These are phyloP conservation scores for Funneliformis caledonium DNA, from an alignment of 371 early-diverging fungal genomes.

Conservation along the genomic window DNA sequence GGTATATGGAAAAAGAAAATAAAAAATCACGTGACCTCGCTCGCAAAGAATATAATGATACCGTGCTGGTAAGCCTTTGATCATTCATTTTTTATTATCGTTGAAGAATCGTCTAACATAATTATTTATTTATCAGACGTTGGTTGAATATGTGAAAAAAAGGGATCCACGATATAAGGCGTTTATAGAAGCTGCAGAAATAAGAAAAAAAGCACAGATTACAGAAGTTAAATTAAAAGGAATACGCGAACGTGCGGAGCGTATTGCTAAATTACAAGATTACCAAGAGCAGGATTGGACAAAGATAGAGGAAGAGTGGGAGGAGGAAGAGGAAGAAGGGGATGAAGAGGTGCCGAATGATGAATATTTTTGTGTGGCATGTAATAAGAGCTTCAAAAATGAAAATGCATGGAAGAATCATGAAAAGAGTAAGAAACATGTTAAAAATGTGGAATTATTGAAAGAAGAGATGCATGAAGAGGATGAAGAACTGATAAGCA, in stretches of 20 bases:
- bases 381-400: conserved; percentile 78
- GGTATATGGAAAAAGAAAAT: conserved; percentile 94
- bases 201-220: conserved; percentile 54
- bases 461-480: conserved; percentile 63
- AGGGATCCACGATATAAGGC: conserved; percentile 79
- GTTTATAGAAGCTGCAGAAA: conserved; percentile 56
- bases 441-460: conserved; percentile 67
- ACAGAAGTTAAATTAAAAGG: conserved; percentile 59
- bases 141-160: conserved; percentile 67
- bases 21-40: conserved; percentile 82
- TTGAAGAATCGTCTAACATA: not conserved
- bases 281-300: conserved; percentile 71
- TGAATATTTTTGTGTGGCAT: conserved; percentile 80
- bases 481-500: conserved; percentile 27
- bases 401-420: conserved; percentile 78
- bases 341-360: conserved; percentile 50
- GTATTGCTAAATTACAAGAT: conserved; percentile 54
- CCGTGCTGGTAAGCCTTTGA: conserved; percentile 63
- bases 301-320: conserved; percentile 50
- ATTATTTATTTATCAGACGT: conserved; percentile 44
- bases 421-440: conserved; percentile 77
- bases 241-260: conserved; percentile 59
- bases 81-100: not conserved
- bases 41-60: conserved; percentile 84
- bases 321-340: conserved; percentile 65